Base-by-base conservation (phyloP, 176 grass and related monocot genomes). In the Aechmea fasciata region DNA sequence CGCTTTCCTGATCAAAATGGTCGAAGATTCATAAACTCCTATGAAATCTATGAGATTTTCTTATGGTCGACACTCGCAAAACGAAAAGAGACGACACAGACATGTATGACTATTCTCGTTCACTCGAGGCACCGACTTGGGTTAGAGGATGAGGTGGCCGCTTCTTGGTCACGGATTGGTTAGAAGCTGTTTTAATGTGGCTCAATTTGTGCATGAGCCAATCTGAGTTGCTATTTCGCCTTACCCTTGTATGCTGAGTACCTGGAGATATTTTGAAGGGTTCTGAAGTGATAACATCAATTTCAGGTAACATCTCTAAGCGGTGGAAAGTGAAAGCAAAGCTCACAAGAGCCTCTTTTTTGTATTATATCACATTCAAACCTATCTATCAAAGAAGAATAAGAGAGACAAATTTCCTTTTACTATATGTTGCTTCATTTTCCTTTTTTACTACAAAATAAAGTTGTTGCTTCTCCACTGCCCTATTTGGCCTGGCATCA, bases 1-100 rank as follows among this genome's bases (percentile, higher is more conserved):
- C 51, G 86, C 93, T 77, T 97, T 97, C 75, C 82, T 97, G 25
- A 86, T 97, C 50, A 97, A 92, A 84, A 97, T 89, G 68, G 79
- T 87, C 7, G 73, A 81, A 26, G 63, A 77, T 81, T 76, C 83
- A 14, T 61, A 61, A 61, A 15, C 10, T 61, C 14, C 20, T 2
- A 61, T 4, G 9, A 19, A 61, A 9, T 10, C 20, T 18, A 11
- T 9, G 17, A 41, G 7, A 61, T 18, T 9, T 61, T 61, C 20
- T 61, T n/a, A 9, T 22, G 55, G 55, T 22, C 55, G 20, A 22
- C 15, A 10, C 55, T 22, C 14, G 11, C 13, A 15, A 20, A 18
- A 9, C 55, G 20, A 59, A 61, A 57, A 0, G 17, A 19, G 14
- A 9, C 15, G 2, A 61, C 20, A 9, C 55, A n/a, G 55, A 7